Evolutionary conservation across 495 filamentous ascomycete species (phyloP).

Genomic region (Penicillium arizonense): DNA sequence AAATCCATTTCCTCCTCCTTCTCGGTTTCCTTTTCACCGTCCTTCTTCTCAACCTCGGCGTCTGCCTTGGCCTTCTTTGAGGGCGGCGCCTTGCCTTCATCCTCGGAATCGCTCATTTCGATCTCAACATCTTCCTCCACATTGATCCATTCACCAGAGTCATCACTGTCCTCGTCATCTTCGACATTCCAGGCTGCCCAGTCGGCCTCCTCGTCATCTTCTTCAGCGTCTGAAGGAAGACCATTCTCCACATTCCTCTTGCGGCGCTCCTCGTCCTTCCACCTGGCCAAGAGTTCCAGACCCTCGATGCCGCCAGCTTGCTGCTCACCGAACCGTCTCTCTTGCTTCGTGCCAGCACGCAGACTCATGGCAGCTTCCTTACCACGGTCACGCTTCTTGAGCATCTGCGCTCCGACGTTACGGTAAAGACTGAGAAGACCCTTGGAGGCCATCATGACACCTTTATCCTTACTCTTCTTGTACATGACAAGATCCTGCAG

Average conservation of each 20-base stretch:
- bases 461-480: conserved; percentile 95
- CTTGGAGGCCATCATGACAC: conserved; percentile 94
- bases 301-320: conserved; percentile 84
- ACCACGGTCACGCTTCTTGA: conserved; percentile 86
- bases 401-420: conserved; percentile 83
- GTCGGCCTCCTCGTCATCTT: conserved; percentile 63
- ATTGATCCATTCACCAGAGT: conserved; percentile 88
- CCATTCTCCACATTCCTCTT: conserved; percentile 67
- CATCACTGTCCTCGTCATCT: conserved; percentile 67
- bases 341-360: conserved; percentile 63
- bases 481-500: conserved; percentile 98
- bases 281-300: conserved; percentile 84
- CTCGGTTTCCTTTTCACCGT: conserved; percentile 18
- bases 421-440: conserved; percentile 87
- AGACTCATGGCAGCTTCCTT: conserved; percentile 89
- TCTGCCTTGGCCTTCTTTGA: conserved; percentile 57
- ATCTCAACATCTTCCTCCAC: conserved; percentile 84
- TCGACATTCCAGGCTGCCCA: conserved; percentile 86
- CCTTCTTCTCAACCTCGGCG: conserved; percentile 21
- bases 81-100: conserved; percentile 58
- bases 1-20: conserved; percentile 38
- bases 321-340: conserved; percentile 75
- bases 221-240: conserved; percentile 53
- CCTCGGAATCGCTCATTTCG: conserved; percentile 69
- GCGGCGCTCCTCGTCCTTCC: conserved; percentile 85